These are phyloP conservation scores for Stagonosporopsis cucurbitacearum DNA, from an alignment of 2,329 filamentous ascomycete genomes.

Conservation along the genomic window DNA sequence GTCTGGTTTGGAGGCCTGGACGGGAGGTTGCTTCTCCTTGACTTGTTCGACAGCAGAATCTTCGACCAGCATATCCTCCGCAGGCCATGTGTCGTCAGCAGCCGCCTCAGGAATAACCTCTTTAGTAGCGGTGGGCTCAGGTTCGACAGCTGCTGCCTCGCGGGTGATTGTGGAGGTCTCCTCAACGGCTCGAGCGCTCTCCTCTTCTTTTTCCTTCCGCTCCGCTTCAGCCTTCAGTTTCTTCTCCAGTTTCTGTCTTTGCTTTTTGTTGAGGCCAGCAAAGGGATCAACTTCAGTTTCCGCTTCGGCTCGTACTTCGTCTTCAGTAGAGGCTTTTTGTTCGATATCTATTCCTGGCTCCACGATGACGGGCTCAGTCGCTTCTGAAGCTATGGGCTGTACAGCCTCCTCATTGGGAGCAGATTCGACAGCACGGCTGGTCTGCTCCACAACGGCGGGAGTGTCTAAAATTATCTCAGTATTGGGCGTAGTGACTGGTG, in stretches of 20 bases:
- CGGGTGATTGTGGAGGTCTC: neutral
- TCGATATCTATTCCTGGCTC: neutral
- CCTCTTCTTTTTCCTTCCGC: constrained; percentile 20
- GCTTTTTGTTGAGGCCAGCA: constrained; percentile 35
- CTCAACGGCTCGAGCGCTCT: neutral
- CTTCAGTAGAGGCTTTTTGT: neutral
- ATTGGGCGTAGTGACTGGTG: neutral
- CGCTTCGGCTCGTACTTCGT: neutral
- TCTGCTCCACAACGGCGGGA: neutral
- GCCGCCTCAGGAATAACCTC: neutral
- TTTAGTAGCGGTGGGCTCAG: neutral
- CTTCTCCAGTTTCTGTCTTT: constrained; percentile 39
- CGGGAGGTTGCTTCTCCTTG: neutral
- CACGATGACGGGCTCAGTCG: neutral
- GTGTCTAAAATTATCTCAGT: neutral
- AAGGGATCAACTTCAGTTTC: constrained; percentile 30
- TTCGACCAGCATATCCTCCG: constrained; percentile 13
- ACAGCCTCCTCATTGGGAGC: neutral
- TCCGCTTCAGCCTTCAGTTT: constrained; percentile 48
- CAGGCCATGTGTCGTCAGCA: constrained; percentile 10
- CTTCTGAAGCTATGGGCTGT: neutral
- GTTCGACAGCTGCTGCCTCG: neutral
- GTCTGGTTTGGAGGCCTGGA: too few species aligned
- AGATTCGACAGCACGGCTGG: neutral
- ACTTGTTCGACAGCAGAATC: neutral